Base-by-base conservation (phyloP, 1,139 yeast genomes). In the Protomyces arabidopsidicola region DNA sequence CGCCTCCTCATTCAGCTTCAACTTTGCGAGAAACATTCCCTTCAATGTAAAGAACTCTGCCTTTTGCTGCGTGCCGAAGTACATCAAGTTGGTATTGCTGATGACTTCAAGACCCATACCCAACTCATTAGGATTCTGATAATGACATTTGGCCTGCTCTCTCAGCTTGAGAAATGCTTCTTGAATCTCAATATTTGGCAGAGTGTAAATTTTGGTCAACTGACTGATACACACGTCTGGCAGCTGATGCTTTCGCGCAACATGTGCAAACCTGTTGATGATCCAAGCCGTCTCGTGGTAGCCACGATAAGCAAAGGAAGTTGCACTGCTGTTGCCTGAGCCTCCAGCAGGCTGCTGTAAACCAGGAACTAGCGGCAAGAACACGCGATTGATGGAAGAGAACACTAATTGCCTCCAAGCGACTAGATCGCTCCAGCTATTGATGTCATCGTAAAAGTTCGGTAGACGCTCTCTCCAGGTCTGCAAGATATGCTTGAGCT, bases 271-370 rank as follows among this genome's bases (percentile, higher is more conserved):
- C 66, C 98, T 79, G 75, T 95, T 95, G 71, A 95, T 93, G 12
- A 95, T 97, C 98, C 98, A 95, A 1, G 98, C 98, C 73, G 93
- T 90, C 75, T 95, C 99, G 74, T 95, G 99, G 77, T 89, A 95
- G 1, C 99, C 99, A 68, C 98, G 82, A 75, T 90, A 95, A 0
- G 97, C 98, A 72, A 90, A 90, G 0, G 97, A 90, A 72, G 87
- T 88, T 27, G 68, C 67, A 35, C 70, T 68, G 57, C 68, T 70
- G 50, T 56, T 54, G n/a, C 63, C 45, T 18, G 59, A 35, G 14
- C 52, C 52, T 3, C 53, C 82, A 68, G 84, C 85, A 2, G 86
- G 81, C 71, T 87, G 95, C 70, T 88, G 96, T 61, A 90, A 76
- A 1, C 89, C 85, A 1, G 97, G 96, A 67, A 91, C 88, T 71